These are phyloP conservation scores for Dendrothele bispora DNA, from an alignment of 768 basidiomycete genomes.

Conservation along the genomic window DNA sequence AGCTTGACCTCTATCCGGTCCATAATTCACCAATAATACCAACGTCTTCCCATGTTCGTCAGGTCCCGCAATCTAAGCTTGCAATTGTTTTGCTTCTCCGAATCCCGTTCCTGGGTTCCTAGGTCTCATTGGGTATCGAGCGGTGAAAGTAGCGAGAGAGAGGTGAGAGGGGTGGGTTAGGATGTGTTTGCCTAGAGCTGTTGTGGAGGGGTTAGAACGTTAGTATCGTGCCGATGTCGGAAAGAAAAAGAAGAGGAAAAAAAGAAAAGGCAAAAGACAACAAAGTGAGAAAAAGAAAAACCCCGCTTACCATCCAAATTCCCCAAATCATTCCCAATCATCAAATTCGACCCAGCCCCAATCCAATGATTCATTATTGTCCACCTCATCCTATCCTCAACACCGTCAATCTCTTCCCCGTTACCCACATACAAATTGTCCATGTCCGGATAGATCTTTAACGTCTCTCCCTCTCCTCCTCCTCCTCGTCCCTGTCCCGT, in stretches of 20 bases:
- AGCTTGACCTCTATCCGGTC: constrained; percentile 8
- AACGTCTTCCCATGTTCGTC: constrained; percentile 2
- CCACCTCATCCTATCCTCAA: neutral
- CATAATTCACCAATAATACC: constrained; percentile 6
- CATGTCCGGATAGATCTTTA: constrained; percentile 10
- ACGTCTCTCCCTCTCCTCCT: constrained; percentile 2
- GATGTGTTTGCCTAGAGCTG: no score
- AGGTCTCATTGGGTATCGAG: constrained; percentile 3
- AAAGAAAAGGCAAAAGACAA: no score
- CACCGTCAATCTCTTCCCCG: neutral
- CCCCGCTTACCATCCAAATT: constrained; percentile 6
- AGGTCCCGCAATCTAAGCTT: constrained; percentile 9
- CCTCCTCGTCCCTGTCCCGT: no score
- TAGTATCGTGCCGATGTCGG: no score
- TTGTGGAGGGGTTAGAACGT: no score
- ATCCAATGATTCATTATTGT: constrained; percentile 9
- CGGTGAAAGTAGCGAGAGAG: constrained; percentile 1
- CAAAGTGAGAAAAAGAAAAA: neutral
- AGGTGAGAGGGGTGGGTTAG: constrained; percentile 1
- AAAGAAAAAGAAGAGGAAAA: no score
- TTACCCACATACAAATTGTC: constrained; percentile 9
- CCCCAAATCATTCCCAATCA: constrained; percentile 7
- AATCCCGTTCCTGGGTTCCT: constrained; percentile 5
- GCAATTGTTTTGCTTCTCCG: constrained; percentile 4
- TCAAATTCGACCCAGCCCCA: constrained; percentile 8